These are phyloP conservation scores for Angomonas desouzai DNA, from an alignment of 208 protist species.

Conservation along the genomic window DNA sequence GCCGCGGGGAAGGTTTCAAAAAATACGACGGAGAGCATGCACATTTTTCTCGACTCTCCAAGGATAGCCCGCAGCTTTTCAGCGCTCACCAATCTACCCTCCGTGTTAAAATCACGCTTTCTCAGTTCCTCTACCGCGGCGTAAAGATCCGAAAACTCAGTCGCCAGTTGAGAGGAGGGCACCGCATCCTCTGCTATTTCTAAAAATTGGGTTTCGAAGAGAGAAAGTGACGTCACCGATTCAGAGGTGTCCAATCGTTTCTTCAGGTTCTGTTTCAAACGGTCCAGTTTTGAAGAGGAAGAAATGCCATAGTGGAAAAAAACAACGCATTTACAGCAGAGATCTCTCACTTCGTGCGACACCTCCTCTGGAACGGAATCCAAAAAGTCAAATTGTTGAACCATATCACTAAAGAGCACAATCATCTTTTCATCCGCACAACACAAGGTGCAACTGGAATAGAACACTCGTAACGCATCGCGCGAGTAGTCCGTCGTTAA, in stretches of 20 bases:
- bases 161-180: background rate
- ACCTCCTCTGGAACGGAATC: background rate
- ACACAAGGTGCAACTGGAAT: background rate
- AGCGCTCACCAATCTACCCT: constrained; percentile 13
- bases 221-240: no score
- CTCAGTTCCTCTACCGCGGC: constrained; percentile 13
- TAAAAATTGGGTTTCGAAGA: background rate
- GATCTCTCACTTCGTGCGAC: background rate
- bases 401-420: background rate
- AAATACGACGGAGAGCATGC: background rate
- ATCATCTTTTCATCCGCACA: background rate
- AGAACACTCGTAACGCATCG: background rate
- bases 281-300: background rate
- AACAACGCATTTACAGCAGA: background rate
- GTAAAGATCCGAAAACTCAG: background rate
- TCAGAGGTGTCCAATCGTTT: background rate
- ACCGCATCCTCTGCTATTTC: background rate
- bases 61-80: background rate
- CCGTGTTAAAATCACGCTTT: constrained; percentile 15
- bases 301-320: background rate
- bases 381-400: background rate
- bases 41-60: background rate
- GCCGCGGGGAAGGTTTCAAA: constrained; percentile 14
- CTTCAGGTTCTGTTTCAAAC: background rate
- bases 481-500: background rate